These are phyloP conservation scores for Nicotiana undulata DNA, from an alignment of 257 asterid genomes.

Conservation along the genomic window DNA sequence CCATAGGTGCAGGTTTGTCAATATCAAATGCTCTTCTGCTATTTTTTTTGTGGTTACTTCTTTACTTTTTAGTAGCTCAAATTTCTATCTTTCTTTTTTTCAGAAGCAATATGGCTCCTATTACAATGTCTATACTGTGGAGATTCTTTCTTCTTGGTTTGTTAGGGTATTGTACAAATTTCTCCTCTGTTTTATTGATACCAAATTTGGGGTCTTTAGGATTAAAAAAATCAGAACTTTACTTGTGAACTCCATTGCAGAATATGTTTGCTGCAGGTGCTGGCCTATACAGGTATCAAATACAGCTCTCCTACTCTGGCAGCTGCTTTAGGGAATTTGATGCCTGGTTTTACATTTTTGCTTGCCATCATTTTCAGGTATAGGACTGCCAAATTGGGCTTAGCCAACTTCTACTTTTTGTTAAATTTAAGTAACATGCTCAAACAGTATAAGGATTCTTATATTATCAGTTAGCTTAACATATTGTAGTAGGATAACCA, in stretches of 20 bases:
- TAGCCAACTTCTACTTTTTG: not conserved
- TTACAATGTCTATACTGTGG: slow-evolving; percentile 14
- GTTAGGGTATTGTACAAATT: slow-evolving; percentile 14
- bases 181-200: not conserved
- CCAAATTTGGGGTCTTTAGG: not conserved
- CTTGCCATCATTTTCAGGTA: slow-evolving; percentile 15
- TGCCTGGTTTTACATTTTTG: slow-evolving; percentile 15
- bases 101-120: slow-evolving; percentile 14
- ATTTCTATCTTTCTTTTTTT: not conserved
- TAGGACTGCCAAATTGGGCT: not conserved
- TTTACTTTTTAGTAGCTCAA: not conserved
- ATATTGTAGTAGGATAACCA: not conserved
- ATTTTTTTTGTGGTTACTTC: not conserved
- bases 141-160: slow-evolving; percentile 23
- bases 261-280: slow-evolving; percentile 10
- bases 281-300: slow-evolving; percentile 13
- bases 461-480: not conserved
- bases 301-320: slow-evolving; percentile 15
- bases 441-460: not conserved
- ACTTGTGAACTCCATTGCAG: not conserved
- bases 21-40: not conserved
- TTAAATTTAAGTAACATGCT: not conserved
- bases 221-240: not conserved
- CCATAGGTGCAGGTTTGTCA: slow-evolving; percentile 17
- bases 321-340: slow-evolving; percentile 14